These are phyloP conservation scores for Erythrophleum ivorense DNA, from an alignment of 331 rosid genomes.

Conservation along the genomic window DNA sequence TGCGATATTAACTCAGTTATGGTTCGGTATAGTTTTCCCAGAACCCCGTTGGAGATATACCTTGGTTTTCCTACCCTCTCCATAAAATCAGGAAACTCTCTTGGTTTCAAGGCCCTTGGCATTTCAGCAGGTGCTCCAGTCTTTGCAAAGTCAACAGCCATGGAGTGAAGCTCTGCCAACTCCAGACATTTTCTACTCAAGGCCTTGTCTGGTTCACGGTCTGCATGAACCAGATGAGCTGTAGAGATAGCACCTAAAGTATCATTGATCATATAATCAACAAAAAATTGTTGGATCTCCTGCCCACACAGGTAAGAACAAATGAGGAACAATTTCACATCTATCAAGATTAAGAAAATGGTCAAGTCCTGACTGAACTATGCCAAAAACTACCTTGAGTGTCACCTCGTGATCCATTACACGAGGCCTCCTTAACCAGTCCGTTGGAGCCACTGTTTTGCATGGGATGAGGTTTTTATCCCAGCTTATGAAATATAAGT, in stretches of 20 bases:
- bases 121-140: constrained; percentile 97
- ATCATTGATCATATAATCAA: constrained; percentile 92
- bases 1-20: constrained; percentile 44
- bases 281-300: constrained; percentile 92
- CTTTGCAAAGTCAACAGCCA: constrained; percentile 98
- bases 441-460: constrained; percentile 73
- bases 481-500: constrained; percentile 90
- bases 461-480: constrained; percentile 71
- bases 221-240: constrained; percentile 89
- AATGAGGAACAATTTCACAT: constrained; percentile 34
- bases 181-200: constrained; percentile 73
- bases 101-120: constrained; percentile 78
- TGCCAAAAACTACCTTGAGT: constrained; percentile 60
- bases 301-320: constrained; percentile 40
- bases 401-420: constrained; percentile 80
- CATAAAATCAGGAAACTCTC: constrained; percentile 88
- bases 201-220: constrained; percentile 77
- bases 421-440: constrained; percentile 84
- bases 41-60: constrained; percentile 69
- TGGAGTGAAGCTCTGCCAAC: constrained; percentile 84
- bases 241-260: constrained; percentile 93
- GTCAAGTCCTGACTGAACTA: neutral
- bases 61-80: constrained; percentile 78
- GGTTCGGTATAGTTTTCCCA: constrained; percentile 79
- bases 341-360: neutral